Evolutionary conservation across 129 eudicot genomes (phyloP), one percentile per base, ranked within the genome.

Genomic region (Lactuca saligna): DNA sequence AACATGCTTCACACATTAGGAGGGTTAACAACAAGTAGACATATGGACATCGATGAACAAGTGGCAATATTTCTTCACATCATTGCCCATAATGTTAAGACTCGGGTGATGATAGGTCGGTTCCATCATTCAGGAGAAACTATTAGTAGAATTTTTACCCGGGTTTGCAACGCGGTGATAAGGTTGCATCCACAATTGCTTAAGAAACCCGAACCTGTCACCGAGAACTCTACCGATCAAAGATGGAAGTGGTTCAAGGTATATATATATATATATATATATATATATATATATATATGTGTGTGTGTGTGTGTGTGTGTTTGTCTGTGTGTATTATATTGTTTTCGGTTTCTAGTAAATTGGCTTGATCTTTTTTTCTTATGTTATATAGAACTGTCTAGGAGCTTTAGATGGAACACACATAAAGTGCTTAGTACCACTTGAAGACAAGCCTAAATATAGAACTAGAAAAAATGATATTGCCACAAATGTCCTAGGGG

Each of bases 391-490:
- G 63, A 58, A 29, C 20, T 70, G 54, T 11, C 3, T 69, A 6
- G 64, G 63, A 13, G 73, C 38, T 31, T 17, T 69, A 11, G 63
- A 69, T 55, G 64, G 64, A 14, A 54, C 74, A n/a, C 57, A 55
- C n/a, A 56, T 69, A 13, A 35, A 35, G 20, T 48, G 55, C n/a
- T 44, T 15, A 6, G 37, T 56, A 3, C 53, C 39, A 6, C 37
- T 12, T 33, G 15, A 5, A 16, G 25, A 68, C 15, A 68, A 54
- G 34, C 63, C 49, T 10, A 14, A 65, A n/a, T 57, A n/a, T n/a
- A n/a, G n/a, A n/a, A n/a, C n/a, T n/a, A n/a, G n/a, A n/a, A n/a
- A n/a, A n/a, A n/a, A n/a, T n/a, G n/a, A n/a, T n/a, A n/a, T n/a
- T n/a, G n/a, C n/a, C n/a, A n/a, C n/a, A n/a, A n/a, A n/a, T n/a